These are phyloP conservation scores for Tilletia indica DNA, from an alignment of 1,284 basidiomycete genomes.

Conservation along the genomic window DNA sequence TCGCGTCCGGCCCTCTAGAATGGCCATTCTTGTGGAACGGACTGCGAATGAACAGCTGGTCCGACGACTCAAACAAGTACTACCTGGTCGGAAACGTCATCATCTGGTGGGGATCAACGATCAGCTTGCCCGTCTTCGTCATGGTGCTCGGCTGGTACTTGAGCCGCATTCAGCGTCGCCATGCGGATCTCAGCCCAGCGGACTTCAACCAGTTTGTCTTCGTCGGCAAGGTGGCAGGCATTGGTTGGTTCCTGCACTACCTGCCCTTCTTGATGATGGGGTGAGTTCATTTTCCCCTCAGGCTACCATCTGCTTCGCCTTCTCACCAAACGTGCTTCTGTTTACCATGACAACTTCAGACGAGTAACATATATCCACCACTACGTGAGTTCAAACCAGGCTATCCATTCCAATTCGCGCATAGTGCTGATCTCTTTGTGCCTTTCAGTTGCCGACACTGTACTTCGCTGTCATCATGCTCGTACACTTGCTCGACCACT, in stretches of 20 bases:
- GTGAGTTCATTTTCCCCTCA: conserved; percentile 59
- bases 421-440: conserved; percentile 57
- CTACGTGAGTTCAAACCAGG: conserved; percentile 63
- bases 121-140: conserved; percentile 67
- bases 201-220: conserved; percentile 92
- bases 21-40: conserved; percentile 91
- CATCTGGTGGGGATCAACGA: conserved; percentile 81
- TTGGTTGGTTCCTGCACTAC: conserved; percentile 91
- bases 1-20: conserved; percentile 85
- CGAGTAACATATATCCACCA: conserved; percentile 82
- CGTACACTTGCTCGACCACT: conserved; percentile 86
- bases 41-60: conserved; percentile 92
- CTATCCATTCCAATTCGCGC: conserved; percentile 4
- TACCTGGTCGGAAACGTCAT: conserved; percentile 90
- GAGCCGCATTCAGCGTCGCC: conserved; percentile 80
- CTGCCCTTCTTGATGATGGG: conserved; percentile 94
- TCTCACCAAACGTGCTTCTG: too few species aligned
- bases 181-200: conserved; percentile 81
- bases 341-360: background rate
- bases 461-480: conserved; percentile 94
- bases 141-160: conserved; percentile 69
- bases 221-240: conserved; percentile 82
- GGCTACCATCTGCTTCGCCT: conserved; percentile 48
- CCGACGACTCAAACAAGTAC: conserved; percentile 80
- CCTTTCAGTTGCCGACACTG: conserved; percentile 72